Conservation (phyloP, 495 filamentous ascomycete species). For the Lasiosphaeria miniovina region DNA sequence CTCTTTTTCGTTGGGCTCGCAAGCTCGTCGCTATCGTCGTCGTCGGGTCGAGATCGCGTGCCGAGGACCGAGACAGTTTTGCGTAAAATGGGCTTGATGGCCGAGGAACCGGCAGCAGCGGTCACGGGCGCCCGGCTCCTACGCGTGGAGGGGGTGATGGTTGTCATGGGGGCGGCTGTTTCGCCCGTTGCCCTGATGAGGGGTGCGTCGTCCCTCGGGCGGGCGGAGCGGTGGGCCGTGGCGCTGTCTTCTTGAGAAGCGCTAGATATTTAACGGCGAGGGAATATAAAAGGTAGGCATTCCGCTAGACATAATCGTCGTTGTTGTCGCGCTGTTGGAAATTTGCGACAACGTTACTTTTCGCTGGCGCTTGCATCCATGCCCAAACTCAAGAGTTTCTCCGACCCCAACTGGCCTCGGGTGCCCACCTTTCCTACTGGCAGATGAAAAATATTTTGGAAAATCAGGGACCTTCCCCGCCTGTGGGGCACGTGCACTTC, state of each 20-base stretch:
- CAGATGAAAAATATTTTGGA: constrained; percentile 15
- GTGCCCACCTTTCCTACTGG: too few relatives aligned
- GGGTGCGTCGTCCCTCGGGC: neutral
- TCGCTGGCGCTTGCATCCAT: neutral
- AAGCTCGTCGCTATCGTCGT: constrained; percentile 37
- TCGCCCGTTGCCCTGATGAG: neutral
- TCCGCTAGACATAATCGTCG: constrained; percentile 15
- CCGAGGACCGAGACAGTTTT: constrained; percentile 35
- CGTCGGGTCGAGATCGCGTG: constrained; percentile 37
- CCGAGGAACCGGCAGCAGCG: constrained; percentile 16
- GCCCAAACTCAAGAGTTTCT: neutral
- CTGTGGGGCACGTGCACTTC: constrained; percentile 13
- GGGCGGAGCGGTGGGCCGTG: neutral
- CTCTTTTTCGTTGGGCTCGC: constrained; percentile 57
- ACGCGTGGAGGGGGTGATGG: constrained; percentile 26
- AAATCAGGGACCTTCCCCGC: constrained; percentile 14
- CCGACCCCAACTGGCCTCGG: neutral
- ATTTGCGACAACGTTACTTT: neutral
- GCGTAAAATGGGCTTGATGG: constrained; percentile 48
- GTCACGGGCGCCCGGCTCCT: constrained; percentile 17
- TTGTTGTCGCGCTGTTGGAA: neutral
- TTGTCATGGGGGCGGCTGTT: constrained; percentile 22
- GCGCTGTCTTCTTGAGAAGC: neutral
- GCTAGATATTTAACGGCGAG: constrained; percentile 7
- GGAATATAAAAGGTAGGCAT: constrained; percentile 3